Percentiles rank a stretch among this genome's conserved stretches.
Conservation (phyloP, 2,329 filamentous ascomycete species). For the Colletotrichum camelliae region DNA sequence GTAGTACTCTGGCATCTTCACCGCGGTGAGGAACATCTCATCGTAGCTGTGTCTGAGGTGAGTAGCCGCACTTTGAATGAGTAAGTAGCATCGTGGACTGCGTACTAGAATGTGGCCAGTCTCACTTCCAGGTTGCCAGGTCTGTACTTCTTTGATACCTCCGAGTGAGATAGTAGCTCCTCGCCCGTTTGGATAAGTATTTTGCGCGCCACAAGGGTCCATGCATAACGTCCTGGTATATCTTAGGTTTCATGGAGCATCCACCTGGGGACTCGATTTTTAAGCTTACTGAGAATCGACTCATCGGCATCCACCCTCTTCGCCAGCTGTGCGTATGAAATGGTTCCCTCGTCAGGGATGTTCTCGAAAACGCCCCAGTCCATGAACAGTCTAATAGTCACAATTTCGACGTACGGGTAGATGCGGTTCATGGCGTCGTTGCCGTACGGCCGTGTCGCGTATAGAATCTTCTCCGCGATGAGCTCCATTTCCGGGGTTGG, state of each 20-base stretch:
- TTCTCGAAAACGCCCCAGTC: slow-evolving; percentile 36
- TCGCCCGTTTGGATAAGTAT: slow-evolving; percentile 23
- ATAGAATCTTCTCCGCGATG: background rate
- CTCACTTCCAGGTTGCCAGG: background rate
- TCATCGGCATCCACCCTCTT: slow-evolving; percentile 29
- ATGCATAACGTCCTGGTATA: slow-evolving; percentile 20
- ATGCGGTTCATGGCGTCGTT: background rate
- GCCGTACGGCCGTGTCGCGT: background rate
- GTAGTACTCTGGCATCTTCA: slow-evolving; percentile 24
- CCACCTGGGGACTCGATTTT: fast-evolving
- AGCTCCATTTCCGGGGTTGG: background rate
- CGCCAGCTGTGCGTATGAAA: slow-evolving; percentile 34
- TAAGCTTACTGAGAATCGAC: slow-evolving; percentile 30
- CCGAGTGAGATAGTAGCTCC: slow-evolving; percentile 27
- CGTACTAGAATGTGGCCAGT: slow-evolving; percentile 15
- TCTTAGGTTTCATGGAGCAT: background rate
- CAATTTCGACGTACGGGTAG: background rate
- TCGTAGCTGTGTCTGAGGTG: background rate
- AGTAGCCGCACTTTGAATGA: fast-evolving
- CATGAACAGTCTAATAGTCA: slow-evolving; percentile 27
- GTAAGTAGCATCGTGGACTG: too few species aligned
- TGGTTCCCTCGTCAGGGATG: slow-evolving; percentile 30
- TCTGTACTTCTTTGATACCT: slow-evolving; percentile 16
- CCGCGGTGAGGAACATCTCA: background rate
- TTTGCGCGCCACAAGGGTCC: slow-evolving; percentile 22